Evolutionary conservation across 345 rosid genomes (phyloP).

Genomic region (Rhizophora apiculata): DNA sequence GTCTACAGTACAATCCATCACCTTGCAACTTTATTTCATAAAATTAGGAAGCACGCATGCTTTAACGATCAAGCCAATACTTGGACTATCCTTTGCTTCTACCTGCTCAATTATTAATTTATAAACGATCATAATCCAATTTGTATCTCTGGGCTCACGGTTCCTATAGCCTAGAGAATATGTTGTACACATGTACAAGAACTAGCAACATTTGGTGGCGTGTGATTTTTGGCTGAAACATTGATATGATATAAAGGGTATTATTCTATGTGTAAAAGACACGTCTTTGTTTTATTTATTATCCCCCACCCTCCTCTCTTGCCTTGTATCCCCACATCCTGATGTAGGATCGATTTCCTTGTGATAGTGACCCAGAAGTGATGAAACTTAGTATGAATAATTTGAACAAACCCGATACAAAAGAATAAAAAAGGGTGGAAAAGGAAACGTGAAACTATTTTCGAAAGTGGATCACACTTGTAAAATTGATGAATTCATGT

Average conservation of each 20-base stretch:
- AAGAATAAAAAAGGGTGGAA: neutral
- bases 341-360: slow-evolving; percentile 22
- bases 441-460: neutral
- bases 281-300: slow-evolving; percentile 18
- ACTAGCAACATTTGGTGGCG: no score
- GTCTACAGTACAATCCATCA: no score
- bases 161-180: no score
- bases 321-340: slow-evolving; percentile 1
- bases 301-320: slow-evolving; percentile 20
- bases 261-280: neutral
- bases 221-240: neutral
- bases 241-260: neutral
- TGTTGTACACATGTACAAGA: no score
- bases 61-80: no score
- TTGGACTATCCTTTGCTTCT: no score
- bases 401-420: slow-evolving; percentile 1
- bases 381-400: slow-evolving; percentile 7
- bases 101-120: no score
- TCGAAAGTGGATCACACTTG: neutral
- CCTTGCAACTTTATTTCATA: no score
- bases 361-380: slow-evolving; percentile 20
- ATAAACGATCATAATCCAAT: no score
- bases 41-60: no score
- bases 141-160: no score
- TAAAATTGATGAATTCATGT: neutral